Base-by-base conservation (phyloP, 371 early-diverging fungal species). In the Mortierella polycephala region DNA sequence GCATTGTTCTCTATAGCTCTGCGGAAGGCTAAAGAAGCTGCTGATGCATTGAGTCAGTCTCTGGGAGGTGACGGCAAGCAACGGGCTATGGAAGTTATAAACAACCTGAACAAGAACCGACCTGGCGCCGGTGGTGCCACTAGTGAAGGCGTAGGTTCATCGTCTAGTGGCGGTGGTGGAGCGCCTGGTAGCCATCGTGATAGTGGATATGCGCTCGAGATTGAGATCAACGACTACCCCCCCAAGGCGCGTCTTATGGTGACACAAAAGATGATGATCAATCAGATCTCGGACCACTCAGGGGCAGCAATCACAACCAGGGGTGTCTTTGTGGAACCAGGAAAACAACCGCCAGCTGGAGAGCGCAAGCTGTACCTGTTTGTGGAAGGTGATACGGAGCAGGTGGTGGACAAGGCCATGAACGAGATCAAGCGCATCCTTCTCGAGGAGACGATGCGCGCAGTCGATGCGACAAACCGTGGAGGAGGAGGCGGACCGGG, bases 201-300 rank as follows among this genome's bases (percentile, higher is more conserved):
- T 46, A 75, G 55, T 61, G 61, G 88, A 72, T n/a, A 91, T 83
- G 83, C 92, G 10, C 87, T 89, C 69, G 98, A 99, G 82, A 92
- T 99, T 74, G 93, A 94, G 69, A 97, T 99, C 82, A 99, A 99
- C 81, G 98, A 99, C 83, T 98, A 92, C 74, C 98, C 98, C 39
- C 95, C 96, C 74, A 94, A 94, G 81, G 98, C 98, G n/a, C 87
- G 99, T 64, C 95, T 96, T 94, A 90, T 90, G 75, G 98, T 97
- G 57, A 99, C 97, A 16, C 96, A 95, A 83, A 96, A 95, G 87
- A 91, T 90, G 87, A 83, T 70, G 85, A 95, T 99, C 53, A 87
- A 88, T 23, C 93, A 92, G 83, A 96, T 99, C 62, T 92, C 91
- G 11, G 98, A 98, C 73, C 83, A 93, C 50, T 91, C 96, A 12